Evolutionary conservation across 2,329 filamentous ascomycete species (phyloP).

Genomic region (Pyricularia sp.): DNA sequence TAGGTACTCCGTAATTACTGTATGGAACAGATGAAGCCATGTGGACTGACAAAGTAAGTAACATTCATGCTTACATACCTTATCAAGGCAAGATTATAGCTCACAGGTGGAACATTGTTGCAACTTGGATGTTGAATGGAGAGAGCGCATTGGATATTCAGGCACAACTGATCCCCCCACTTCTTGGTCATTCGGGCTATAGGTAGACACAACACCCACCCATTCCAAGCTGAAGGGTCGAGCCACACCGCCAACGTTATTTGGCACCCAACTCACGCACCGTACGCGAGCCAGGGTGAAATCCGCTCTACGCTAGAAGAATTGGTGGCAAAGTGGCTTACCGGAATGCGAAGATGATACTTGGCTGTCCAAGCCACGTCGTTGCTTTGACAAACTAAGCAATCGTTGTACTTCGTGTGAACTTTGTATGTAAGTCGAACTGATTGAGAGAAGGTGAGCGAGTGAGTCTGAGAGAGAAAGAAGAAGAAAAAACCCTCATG

Average conservation of each 20-base stretch:
- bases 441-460: not conserved
- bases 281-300: not conserved
- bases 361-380: not conserved
- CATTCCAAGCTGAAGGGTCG: not conserved
- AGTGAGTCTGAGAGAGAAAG: not conserved
- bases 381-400: not conserved
- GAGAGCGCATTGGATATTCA: not conserved
- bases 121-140: not conserved
- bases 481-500: no score
- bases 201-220: not conserved
- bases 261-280: not conserved
- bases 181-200: not conserved
- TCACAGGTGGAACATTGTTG: not conserved
- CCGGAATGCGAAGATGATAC: not conserved
- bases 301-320: not conserved
- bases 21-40: not conserved
- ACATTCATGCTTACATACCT: not conserved
- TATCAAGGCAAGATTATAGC: not conserved
- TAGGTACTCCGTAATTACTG: not conserved
- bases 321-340: not conserved
- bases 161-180: not conserved
- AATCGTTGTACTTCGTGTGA: not conserved
- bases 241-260: not conserved
- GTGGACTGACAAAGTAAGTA: not conserved
- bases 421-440: not conserved